Base-by-base conservation (phyloP, 768 basidiomycete species). In the Agrocybe pediades region DNA sequence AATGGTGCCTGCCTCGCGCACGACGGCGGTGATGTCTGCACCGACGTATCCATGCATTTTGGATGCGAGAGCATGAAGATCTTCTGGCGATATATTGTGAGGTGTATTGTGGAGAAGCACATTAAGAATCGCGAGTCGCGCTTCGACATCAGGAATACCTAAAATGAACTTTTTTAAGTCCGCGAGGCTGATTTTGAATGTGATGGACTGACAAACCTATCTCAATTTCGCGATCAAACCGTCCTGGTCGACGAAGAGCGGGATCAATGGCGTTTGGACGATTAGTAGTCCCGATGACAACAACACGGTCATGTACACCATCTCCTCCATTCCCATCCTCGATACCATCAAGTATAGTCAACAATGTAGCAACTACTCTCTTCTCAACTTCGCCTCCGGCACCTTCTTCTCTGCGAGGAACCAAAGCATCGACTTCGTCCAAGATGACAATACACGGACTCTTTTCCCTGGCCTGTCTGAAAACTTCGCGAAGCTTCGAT, bases 31-130 rank as follows among this genome's bases (percentile, higher is more conserved):
- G 41, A 99, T 79, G 69, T 99, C 97, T 5, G 97, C 97, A 6
- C 96, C 97, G 42, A 99, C 97, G 67, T 95, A 98, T 0, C 97
- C 97, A 58, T 99, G 94, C 9, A 95, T 94, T 26, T 83, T 83
- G 9, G 82, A 78, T 0, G 95, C 88, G 16, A 98, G 71, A 2
- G 77, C 59, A 21, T 77, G 72, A 2, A 99, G 81, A 9, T 90
- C 85, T 0, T 75, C 73, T 2, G 72, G 67, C 0, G 82, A 67
- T 55, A 98, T 78, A 3, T 74, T 68, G 63, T 98, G 85, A 0
- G 97, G 96, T 1, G 90, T 89, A 58, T 88, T 88, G 16, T 80
- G 65, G 0, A 98, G 80, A 15, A 98, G 72, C 42, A 98, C 93
- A n/a, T 84, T 76, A 33, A 99, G 81, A 58, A 98, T 99, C 0